Base-by-base conservation (phyloP, 192 early-diverging fungal genomes). In the Umbelopsis isabellina region DNA sequence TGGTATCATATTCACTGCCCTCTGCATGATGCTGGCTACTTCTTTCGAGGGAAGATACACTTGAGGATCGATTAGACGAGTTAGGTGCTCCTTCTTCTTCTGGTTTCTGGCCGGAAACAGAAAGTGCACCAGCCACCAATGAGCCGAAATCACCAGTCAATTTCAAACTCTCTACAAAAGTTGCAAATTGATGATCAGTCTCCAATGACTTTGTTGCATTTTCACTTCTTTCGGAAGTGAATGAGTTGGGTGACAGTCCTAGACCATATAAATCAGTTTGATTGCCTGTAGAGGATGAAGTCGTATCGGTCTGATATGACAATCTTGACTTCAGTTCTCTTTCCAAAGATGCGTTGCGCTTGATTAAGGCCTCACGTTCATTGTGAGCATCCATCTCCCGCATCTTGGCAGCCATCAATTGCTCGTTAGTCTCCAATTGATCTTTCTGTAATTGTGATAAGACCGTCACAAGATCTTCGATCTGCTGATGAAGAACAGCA, bases 381-480 rank as follows among this genome's bases (percentile, higher is more conserved):
- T 79, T 79, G 25, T 78, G 50, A 18, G 75, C 69, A 53, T 79
- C 79, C 33, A 84, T 85, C 65, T 79, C 80, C 48, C 78, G 71
- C 80, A 89, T 80, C 70, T 89, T 82, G 53, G 77, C 76, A 49
- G 74, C 77, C 35, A 94, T 82, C 13, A 88, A 66, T 44, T 82
- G 66, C 65, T 92, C 90, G 20, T 86, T 89, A 16, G 92, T 72
- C 8, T 86, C 76, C 12, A 64, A 79, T 55, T 94, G 89, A 47
- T 93, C 92, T 67, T 84, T 85, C 70, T 95, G 93, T 10, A 94
- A 71, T 9, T 70, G 69, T 49, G 91, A 91, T 25, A 90, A 84
- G 3, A 81, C 82, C 12, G 76, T 75, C 58, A 93, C 92, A 44
- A 92, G 74, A 72, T 87, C 83, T 69, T 86, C 84, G 20, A 92